Evolutionary conservation across 2,329 filamentous ascomycete genomes (phyloP).

Genomic region (Pestalotiopsis sp.): DNA sequence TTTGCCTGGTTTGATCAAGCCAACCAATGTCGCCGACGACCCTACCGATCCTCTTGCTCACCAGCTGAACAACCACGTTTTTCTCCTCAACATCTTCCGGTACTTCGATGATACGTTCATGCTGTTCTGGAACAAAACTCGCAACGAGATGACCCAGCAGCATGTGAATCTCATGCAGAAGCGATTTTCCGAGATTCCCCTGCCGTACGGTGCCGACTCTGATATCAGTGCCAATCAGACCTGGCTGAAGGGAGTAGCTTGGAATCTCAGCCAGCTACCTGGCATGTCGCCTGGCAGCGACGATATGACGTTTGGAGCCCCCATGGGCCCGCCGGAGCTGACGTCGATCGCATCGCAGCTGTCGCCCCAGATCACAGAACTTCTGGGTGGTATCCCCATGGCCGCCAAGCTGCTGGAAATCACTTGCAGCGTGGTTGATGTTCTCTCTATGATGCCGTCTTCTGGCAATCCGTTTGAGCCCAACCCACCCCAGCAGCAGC

Average conservation of each 20-base stretch:
- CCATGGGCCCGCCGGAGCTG: slow-evolving; percentile 64
- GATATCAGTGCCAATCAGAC: slow-evolving; percentile 63
- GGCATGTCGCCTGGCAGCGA: slow-evolving; percentile 49
- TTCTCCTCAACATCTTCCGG: slow-evolving; percentile 64
- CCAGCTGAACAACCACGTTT: slow-evolving; percentile 58
- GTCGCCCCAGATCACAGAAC: slow-evolving; percentile 71
- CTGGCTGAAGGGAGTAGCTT: slow-evolving; percentile 66
- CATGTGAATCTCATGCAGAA: slow-evolving; percentile 64
- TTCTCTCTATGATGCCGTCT: slow-evolving; percentile 67
- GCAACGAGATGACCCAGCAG: slow-evolving; percentile 56
- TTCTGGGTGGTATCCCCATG: slow-evolving; percentile 69
- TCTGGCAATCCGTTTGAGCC: slow-evolving; percentile 64
- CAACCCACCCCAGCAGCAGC: slow-evolving; percentile 69
- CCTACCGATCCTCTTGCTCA: slow-evolving; percentile 56
- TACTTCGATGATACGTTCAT: slow-evolving; percentile 69
- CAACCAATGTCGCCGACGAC: slow-evolving; percentile 65
- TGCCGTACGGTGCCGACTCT: slow-evolving; percentile 53
- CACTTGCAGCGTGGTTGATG: slow-evolving; percentile 72
- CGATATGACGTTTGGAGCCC: slow-evolving; percentile 65
- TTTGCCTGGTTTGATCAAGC: slow-evolving; percentile 68
- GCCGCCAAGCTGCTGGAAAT: slow-evolving; percentile 83
- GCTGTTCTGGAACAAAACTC: slow-evolving; percentile 68
- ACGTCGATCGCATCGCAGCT: slow-evolving; percentile 72
- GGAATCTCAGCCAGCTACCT: slow-evolving; percentile 63
- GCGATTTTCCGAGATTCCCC: slow-evolving; percentile 59